Evolutionary conservation across 208 protist genomes (phyloP), one percentile per base, ranked within the genome.

Genomic region (Leishmania tarentolae): DNA sequence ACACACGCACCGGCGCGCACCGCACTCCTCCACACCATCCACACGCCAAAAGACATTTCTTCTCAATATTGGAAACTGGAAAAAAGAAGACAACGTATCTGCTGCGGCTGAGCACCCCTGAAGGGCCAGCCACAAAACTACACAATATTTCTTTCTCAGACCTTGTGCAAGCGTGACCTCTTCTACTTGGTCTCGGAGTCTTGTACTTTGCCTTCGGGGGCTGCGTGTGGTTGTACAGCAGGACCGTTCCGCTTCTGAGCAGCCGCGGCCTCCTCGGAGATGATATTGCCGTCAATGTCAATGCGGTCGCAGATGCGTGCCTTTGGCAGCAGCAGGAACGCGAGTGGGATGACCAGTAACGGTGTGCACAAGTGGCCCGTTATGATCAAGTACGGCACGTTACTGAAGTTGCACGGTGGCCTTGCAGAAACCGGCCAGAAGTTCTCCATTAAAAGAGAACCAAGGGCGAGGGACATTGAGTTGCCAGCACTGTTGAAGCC

Each of bases 361-460:
- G 92, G 93, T n/a, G 85, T 75, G 37, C 87, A 47, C 53, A 93
- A 81, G 82, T 95, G 92, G 69, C 91, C 90, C 2, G 92, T 74
- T 73, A 95, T 75, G 71, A 97, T 83, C 40, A 97, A 79, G 72
- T 73, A 87, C 42, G 70, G 84, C 59, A 94, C 79, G 73, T 94
- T 93, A 81, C 24, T 84, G 82, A 93, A 97, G 81, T 95, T 82
- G 84, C 93, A 97, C 24, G 88, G 85, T 42, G 78, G 73, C 31
- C 19, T 81, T 47, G 76, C 44, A 21, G 81, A 68, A 44, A 95
- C 87, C 24, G 85, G 88, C 87, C 85, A 89, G 28, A 80, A 69
- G 37, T 69, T 75, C 63, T 90, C 88, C 80, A 94, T 91, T 31
- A 95, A 37, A 17, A 91, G 46, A 13, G 85, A 84, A 21, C 91